Base-by-base conservation (phyloP, 768 basidiomycete genomes). In the Butyriboletus loyo region DNA sequence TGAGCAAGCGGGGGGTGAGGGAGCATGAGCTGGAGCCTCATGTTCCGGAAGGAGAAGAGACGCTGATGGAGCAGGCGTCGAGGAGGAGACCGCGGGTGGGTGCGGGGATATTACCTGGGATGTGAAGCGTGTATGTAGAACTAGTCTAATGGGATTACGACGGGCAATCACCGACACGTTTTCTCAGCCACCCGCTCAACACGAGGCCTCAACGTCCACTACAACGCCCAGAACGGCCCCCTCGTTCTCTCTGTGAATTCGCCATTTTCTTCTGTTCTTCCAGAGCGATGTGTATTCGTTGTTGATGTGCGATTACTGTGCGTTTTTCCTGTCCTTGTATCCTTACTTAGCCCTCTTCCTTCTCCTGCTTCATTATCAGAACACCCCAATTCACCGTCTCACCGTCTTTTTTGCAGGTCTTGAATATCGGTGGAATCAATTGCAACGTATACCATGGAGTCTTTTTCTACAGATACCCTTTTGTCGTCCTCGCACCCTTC, bases 21-120 rank as follows among this genome's bases (percentile, higher is more conserved):
- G 70, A 73, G 64, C 78, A 83, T 14, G 85, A 89, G 52, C 63
- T 89, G 45, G 73, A 86, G 73, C 88, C 87, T 25, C 79, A 85
- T 72, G 73, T 75, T 7, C 61, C 62, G 11, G 76, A 74, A 13
- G 83, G 80, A 2, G 83, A 84, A 56, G 77, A 76, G 60, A 81
- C 82, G 49, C 57, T 87, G 43, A 73, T 66, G 48, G 59, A 71
- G 27, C 61, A 60, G 47, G 70, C 62, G 25, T 47, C 57, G 34
- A 50, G 44, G 47, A 52, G 13, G 30, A 32, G 38, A 27, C 32
- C 53, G 32, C 28, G 45, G 32, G 25, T 30, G 22, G 52, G 17
- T 31, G 44, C 21, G 31, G 44, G 10, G 44, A 17, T n/a, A 35
- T 31, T 35, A 49, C 22, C 34, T 35, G 11, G 46, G 14, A 9